Evolutionary conservation across 2,329 filamentous ascomycete species (phyloP), one percentile per base, ranked within the genome.

Genomic region (Xylariaceae sp.): DNA sequence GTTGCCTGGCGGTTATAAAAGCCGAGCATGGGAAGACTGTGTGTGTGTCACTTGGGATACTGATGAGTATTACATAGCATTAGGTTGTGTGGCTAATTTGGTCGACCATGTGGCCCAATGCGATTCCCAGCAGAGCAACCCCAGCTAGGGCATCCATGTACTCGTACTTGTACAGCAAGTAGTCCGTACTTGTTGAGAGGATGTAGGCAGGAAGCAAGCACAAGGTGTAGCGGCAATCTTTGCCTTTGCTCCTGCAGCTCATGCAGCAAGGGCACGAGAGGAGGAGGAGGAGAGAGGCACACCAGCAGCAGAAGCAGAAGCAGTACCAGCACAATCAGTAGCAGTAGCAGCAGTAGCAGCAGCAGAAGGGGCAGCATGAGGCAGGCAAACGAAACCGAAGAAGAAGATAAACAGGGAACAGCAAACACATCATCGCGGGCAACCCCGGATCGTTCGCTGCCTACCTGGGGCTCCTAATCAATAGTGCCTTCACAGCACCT

Each of bases 61-160:
- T 66, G 66, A 65, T 64, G 63, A 66, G 59, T 60, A 63, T 59
- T 60, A 62, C 67, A 66, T 67, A 5, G 23, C 4, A 69, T 69
- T 69, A 66, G 65, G 67, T 67, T 64, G 69, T 70, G 69, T 71
- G 69, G 69, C 69, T 71, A 69, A 68, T 70, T 71, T 64, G 63
- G 65, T 66, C 64, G 62, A 57, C 67, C 68, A 68, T 69, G 69
- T 67, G 68, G 69, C 65, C 67, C 65, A 67, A 68, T 65, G 65
- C 67, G 61, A 67, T 62, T 65, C 69, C 63, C 67, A 65, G 64
- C 62, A 66, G 67, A 65, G 64, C 62, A 66, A 67, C 64, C 65
- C 68, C 64, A 65, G 65, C 67, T 68, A 68, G 68, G 67, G 66
- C 56, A 63, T 64, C 66, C 13, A 41, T 10, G 37, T 41, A 41